Base-by-base conservation (phyloP, 2,329 filamentous ascomycete species). In the Trichoderma sp. region DNA sequence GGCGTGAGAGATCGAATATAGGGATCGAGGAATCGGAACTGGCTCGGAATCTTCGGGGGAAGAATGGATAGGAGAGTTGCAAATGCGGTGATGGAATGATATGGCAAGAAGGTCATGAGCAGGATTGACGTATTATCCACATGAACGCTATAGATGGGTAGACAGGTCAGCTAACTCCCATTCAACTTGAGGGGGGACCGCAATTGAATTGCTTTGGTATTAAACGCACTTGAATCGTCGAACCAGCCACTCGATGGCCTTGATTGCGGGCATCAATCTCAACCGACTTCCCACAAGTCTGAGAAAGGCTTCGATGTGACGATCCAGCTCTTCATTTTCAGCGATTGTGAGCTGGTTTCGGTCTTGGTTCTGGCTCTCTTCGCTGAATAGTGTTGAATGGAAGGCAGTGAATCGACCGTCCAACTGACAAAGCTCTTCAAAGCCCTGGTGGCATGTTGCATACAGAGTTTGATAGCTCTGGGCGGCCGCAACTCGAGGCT, bases 181-280 rank as follows among this genome's bases (percentile, higher is more conserved):
- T 66, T 28, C 21, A 36, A 30, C 3, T 21, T 8, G 47, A 21
- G 26, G 24, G 32, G 30, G 8, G 11, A 12, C 2, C 1, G 26
- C 47, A 53, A 14, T 53, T 53, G 62, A 9, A 1, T 39, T 65
- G 6, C 30, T 24, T 43, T 57, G 26, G 18, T n/a, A 26, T 32
- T 66, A 21, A 8, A 76, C 86, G 73, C 84, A 97, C 94, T 91
- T 90, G 79, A 98, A 99, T 77, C 95, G 88, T 78, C 96, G 87
- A 70, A 99, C 88, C 61, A 99, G 87, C 96, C 96, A 99, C 84
- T 99, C 97, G 47, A 98, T 86, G 18, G 95, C 91, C 82, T 97
- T 97, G 69, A 97, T 89, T 1, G 93, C 94, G 53, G 96, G 95
- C 83, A 92, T 94, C 36, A 99, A 85, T 74, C 95, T 86, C 75